Conservation (phyloP, 2,329 filamentous ascomycete species). For the Colletotrichum sp. region DNA sequence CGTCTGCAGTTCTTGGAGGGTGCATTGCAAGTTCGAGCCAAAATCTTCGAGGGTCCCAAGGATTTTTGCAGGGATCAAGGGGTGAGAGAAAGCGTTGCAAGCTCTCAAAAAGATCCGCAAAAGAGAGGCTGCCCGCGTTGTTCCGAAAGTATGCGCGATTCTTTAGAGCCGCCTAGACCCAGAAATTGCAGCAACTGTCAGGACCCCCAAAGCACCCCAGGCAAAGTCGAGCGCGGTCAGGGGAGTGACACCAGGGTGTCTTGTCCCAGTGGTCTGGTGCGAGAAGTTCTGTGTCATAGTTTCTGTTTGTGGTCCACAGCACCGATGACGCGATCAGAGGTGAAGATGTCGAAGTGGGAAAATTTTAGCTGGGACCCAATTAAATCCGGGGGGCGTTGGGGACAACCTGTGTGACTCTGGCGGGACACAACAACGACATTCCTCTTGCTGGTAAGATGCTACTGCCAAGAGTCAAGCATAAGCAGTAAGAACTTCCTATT, state of each 20-base stretch:
- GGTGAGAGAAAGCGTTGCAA: neutral
- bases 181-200: neutral
- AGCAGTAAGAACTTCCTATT: neutral
- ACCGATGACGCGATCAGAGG: conserved; percentile 21
- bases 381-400: neutral
- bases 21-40: neutral
- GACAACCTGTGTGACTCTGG: neutral
- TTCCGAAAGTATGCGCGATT: conserved; percentile 7
- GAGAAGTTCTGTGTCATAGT: conserved; percentile 19
- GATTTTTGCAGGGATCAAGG: neutral
- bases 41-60: neutral
- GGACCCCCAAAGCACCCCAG: neutral
- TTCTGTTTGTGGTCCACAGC: conserved; percentile 18
- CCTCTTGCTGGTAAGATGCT: neutral
- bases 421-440: neutral
- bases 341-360: conserved; percentile 21
- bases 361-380: conserved; percentile 5
- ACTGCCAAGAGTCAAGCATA: neutral
- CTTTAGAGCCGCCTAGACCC: neutral
- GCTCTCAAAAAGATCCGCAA: neutral
- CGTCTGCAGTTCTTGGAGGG: neutral
- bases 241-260: neutral
- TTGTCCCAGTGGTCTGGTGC: conserved; percentile 7
- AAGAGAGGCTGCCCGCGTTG: neutral
- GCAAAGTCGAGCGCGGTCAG: neutral